Percentiles rank a stretch among this genome's conserved stretches.
phyloP scores from a whole-genome alignment of 2,329 filamentous ascomycete species.

The Microdochium paspali region DNA sequence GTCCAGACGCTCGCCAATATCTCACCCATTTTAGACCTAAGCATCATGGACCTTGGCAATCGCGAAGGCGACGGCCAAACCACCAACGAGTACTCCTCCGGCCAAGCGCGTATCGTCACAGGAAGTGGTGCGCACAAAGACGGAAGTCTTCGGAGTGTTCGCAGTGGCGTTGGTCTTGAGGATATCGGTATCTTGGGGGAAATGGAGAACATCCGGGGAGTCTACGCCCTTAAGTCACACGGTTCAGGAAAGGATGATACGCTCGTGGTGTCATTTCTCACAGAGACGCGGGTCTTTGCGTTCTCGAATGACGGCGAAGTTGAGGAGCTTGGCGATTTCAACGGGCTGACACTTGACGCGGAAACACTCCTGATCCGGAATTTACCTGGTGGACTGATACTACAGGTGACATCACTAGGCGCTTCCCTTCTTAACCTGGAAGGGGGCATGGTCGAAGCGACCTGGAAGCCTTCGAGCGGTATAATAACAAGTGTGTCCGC shows the following conservation, averaged over 20 bases:
- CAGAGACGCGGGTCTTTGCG: slow-evolving; percentile 73
- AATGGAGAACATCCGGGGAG: slow-evolving; percentile 60
- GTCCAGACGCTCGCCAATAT: slow-evolving; percentile 76
- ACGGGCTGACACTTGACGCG: slow-evolving; percentile 58
- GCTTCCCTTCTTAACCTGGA: slow-evolving; percentile 56
- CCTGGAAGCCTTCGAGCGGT: slow-evolving; percentile 45
- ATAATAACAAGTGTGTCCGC: slow-evolving; percentile 71
- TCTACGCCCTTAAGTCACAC: slow-evolving; percentile 58
- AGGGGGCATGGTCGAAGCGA: slow-evolving; percentile 39
- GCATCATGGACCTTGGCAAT: slow-evolving; percentile 92
- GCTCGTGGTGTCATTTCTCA: slow-evolving; percentile 70
- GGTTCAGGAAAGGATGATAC: slow-evolving; percentile 50
- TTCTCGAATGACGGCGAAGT: slow-evolving; percentile 70
- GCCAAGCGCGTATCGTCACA: slow-evolving; percentile 86
- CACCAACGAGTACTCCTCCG: slow-evolving; percentile 86
- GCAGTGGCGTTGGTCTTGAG: slow-evolving; percentile 88
- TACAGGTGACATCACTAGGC: slow-evolving; percentile 66
- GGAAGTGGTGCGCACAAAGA: slow-evolving; percentile 86
- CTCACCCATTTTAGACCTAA: slow-evolving; percentile 86
- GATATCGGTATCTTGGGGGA: slow-evolving; percentile 77
- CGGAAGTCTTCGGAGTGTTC: slow-evolving; percentile 79
- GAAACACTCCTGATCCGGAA: slow-evolving; percentile 66
- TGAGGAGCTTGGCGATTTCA: slow-evolving; percentile 74
- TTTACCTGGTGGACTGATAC: slow-evolving; percentile 49
- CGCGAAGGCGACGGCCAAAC: slow-evolving; percentile 64